phyloP scores from a whole-genome alignment of 495 filamentous ascomycete species.

The Sordaria brevicollis region DNA sequence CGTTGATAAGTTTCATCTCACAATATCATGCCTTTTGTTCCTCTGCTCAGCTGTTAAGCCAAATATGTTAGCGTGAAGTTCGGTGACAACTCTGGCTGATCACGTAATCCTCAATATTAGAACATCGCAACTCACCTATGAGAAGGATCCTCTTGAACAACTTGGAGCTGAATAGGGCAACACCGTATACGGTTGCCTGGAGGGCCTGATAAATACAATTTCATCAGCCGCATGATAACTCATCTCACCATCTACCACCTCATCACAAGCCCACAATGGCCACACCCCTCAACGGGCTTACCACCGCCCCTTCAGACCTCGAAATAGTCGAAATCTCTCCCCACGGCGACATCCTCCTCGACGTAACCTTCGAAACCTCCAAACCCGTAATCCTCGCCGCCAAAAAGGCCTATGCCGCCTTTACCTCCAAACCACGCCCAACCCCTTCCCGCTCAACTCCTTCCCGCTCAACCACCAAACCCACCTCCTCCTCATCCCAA shows the following conservation, averaged over 20 bases:
- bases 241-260: neutral
- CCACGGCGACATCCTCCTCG: slow-evolving; percentile 46
- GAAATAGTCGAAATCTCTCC: slow-evolving; percentile 34
- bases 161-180: neutral
- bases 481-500: no score
- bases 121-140: neutral
- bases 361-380: slow-evolving; percentile 43
- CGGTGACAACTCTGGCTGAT: neutral
- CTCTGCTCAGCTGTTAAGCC: no score
- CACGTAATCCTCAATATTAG: neutral
- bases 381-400: slow-evolving; percentile 4
- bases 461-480: no score
- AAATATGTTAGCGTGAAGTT: neutral
- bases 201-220: neutral
- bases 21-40: neutral
- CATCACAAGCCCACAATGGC: neutral
- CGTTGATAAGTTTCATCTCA: neutral
- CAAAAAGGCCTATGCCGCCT: neutral
- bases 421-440: no score
- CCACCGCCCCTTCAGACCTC: neutral
- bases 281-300: neutral
- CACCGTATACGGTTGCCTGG: neutral
- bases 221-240: neutral
- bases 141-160: neutral
- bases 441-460: no score